These are phyloP conservation scores for Raphidocelis subcapitata DNA, from an alignment of 139 green algal genomes.

Conservation along the genomic window DNA sequence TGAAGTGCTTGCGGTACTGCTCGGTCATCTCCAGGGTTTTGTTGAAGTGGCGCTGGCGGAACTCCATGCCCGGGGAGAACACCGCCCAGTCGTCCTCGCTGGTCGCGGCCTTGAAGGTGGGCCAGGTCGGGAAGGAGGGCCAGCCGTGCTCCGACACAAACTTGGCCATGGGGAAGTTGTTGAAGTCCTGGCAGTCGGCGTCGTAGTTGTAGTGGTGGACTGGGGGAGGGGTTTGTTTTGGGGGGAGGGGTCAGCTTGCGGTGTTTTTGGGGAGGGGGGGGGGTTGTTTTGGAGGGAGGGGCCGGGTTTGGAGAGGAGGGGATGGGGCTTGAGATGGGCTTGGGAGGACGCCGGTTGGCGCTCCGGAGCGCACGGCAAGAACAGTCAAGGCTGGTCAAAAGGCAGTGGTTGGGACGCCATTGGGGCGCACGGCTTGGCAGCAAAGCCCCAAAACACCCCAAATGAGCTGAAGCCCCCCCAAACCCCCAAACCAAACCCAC, in stretches of 20 bases:
- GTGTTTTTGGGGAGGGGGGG: too few relatives aligned
- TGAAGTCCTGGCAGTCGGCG: slow-evolving; percentile 19
- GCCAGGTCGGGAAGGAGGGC: slow-evolving; percentile 24
- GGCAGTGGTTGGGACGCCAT: too few relatives aligned
- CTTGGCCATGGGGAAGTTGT: slow-evolving; percentile 29
- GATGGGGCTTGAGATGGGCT: not conserved
- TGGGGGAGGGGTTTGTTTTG: not conserved
- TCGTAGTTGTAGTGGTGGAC: slow-evolving; percentile 33
- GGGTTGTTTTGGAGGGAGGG: too few relatives aligned
- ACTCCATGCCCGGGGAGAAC: slow-evolving; percentile 17
- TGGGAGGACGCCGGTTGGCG: too few relatives aligned
- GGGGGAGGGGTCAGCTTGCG: not conserved
- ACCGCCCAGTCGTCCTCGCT: slow-evolving; percentile 17
- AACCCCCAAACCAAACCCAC: too few relatives aligned
- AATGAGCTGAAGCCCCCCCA: too few relatives aligned
- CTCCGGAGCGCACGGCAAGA: too few relatives aligned
- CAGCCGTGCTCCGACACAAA: slow-evolving; percentile 32
- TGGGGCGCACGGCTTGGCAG: too few relatives aligned
- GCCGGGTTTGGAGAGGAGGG: too few relatives aligned
- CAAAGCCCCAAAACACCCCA: too few relatives aligned
- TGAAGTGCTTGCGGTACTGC: slow-evolving; percentile 28
- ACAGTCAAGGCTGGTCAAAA: too few relatives aligned
- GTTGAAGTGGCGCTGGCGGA: slow-evolving; percentile 32
- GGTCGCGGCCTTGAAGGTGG: slow-evolving; percentile 25
- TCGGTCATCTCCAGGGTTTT: slow-evolving; percentile 29